These are phyloP conservation scores for Pleurotus sapidus DNA, from an alignment of 768 basidiomycete species.

Conservation along the genomic window DNA sequence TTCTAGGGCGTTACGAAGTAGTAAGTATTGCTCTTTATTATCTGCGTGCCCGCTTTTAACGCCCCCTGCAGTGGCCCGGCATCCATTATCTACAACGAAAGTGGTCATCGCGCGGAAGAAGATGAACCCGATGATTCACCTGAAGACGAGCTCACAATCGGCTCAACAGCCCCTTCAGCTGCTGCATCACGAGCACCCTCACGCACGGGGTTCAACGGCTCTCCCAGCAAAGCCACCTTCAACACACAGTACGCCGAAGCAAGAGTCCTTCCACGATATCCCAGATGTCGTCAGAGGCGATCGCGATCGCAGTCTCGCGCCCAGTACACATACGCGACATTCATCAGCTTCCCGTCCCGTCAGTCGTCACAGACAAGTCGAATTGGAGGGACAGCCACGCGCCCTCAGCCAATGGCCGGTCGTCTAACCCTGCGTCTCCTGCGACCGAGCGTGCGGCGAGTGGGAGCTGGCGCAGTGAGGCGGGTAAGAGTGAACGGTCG, in stretches of 20 bases:
- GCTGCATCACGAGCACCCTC: slow-evolving; percentile 56
- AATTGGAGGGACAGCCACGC: neutral
- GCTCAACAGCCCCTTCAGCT: slow-evolving; percentile 36
- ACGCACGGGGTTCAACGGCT: slow-evolving; percentile 23
- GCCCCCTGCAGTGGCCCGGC: slow-evolving; percentile 59
- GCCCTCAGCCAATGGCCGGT: slow-evolving; percentile 6
- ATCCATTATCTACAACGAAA: slow-evolving; percentile 79
- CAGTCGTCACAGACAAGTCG: neutral
- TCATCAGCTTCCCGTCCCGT: slow-evolving; percentile 1
- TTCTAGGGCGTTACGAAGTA: slow-evolving; percentile 66
- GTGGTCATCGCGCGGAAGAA: slow-evolving; percentile 70
- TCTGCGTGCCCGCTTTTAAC: too few species aligned
- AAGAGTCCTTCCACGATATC: neutral
- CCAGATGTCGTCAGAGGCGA: slow-evolving; percentile 6
- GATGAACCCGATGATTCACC: slow-evolving; percentile 65
- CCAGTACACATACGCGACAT: neutral
- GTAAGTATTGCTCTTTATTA: slow-evolving; percentile 38
- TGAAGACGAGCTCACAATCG: slow-evolving; percentile 55
- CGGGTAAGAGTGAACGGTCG: slow-evolving; percentile 15
- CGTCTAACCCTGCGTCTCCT: slow-evolving; percentile 12
- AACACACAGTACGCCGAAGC: slow-evolving; percentile 14
- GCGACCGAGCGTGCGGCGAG: slow-evolving; percentile 14
- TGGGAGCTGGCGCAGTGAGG: slow-evolving; percentile 14
- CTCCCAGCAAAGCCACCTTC: slow-evolving; percentile 21
- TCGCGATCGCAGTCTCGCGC: slow-evolving; percentile 3